Base-by-base conservation (phyloP, 345 rosid species). In the Bruguiera parviflora region DNA sequence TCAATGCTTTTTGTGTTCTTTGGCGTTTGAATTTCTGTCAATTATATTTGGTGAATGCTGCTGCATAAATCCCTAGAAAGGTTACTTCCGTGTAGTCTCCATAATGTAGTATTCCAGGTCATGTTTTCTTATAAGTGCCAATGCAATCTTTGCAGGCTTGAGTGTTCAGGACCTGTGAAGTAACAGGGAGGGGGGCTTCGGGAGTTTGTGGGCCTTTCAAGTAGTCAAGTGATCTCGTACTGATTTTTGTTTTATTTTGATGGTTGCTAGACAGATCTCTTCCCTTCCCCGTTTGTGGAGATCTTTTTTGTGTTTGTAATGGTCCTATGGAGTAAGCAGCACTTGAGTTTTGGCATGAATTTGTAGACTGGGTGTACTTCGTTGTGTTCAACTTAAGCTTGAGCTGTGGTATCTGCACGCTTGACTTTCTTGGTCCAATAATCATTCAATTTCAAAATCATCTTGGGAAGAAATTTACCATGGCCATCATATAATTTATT, bases 151-250 rank as follows among this genome's bases (percentile, higher is more conserved):
- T 39, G 63, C 31, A 72, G 75, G 80, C 63, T 62, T 79, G 73
- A 79, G 27, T 6, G 77, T 72, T 1, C 75, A 69, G 28, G 83
- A 79, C 49, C 67, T 72, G 53, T 79, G 72, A 27, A 27, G 28
- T 27, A 27, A 27, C 28, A 27, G 28, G 28, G 28, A 27, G 28
- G 11, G 16, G 3, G 16, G 15, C 2, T 39, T 11, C 47, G 0
- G 10, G 47, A 28, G 60, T 35, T 43, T 57, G 21, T n/a, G 52
- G 64, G 21, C 37, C 29, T 6, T 8, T 19, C 11, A 35, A 56
- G 52, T 49, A 70, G 15, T 69, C 13, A 27, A 53, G 4, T 53
- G 28, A 11, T 33, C 13, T 15, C 18, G 16, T 11, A 1, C n/a
- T 7, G 33, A 37, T 43, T 8, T 20, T 24, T 11, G 47, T 37